Percentiles rank a stretch among this genome's conserved stretches.
phyloP scores from a whole-genome alignment of 2,329 filamentous ascomycete species.

The Fusarium virguliforme region DNA sequence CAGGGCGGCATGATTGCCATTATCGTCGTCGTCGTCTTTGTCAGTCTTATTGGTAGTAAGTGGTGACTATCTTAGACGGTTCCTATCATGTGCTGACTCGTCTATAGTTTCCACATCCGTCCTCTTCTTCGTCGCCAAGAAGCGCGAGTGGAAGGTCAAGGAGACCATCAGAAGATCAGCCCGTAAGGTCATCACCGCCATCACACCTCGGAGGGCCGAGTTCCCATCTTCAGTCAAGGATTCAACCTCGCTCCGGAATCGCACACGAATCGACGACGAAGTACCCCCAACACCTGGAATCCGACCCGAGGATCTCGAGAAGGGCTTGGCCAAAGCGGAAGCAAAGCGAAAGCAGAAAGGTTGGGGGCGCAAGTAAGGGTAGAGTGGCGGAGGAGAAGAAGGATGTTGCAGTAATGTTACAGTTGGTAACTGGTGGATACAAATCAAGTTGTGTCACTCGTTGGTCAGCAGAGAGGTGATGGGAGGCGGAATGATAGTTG shows the following conservation, averaged over 20 bases:
- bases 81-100: slow-evolving; percentile 31
- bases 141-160: slow-evolving; percentile 85
- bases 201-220: slow-evolving; percentile 74
- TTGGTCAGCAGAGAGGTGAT: slow-evolving; percentile 1
- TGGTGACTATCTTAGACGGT: background rate
- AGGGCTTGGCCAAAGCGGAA: slow-evolving; percentile 63
- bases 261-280: slow-evolving; percentile 66
- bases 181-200: slow-evolving; percentile 71
- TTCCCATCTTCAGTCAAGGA: slow-evolving; percentile 73
- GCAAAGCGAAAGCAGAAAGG: slow-evolving; percentile 55
- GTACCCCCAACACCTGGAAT: slow-evolving; percentile 73
- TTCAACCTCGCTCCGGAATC: slow-evolving; percentile 54
- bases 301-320: slow-evolving; percentile 72
- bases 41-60: slow-evolving; percentile 80
- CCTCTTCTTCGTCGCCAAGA: slow-evolving; percentile 87
- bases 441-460: background rate
- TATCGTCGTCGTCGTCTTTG: slow-evolving; percentile 77
- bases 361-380: slow-evolving; percentile 44
- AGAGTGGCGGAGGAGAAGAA: background rate
- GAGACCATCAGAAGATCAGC: slow-evolving; percentile 80
- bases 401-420: background rate
- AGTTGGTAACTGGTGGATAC: background rate
- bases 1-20: slow-evolving; percentile 81
- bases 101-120: slow-evolving; percentile 72
- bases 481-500: slow-evolving; percentile 13